Evolutionary conservation across 805 yeast species (phyloP).

Genomic region (Brettanomyces naardenensis): DNA sequence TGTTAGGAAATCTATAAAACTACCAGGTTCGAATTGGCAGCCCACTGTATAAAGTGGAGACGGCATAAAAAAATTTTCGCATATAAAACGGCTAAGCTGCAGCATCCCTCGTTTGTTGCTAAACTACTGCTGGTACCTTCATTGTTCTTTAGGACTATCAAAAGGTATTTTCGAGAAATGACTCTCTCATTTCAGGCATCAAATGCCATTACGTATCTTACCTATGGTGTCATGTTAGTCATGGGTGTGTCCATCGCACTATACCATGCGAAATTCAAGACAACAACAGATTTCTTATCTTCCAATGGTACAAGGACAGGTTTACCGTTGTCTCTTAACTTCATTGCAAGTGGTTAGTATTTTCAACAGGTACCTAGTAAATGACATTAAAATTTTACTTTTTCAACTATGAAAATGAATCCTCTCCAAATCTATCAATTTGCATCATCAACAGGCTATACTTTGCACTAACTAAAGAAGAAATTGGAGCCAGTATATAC

Average conservation of each 20-base stretch:
- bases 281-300: conserved; percentile 48
- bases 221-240: conserved; percentile 47
- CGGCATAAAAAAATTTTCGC: too few relatives aligned
- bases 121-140: too few relatives aligned
- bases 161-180: too few relatives aligned
- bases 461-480: neutral
- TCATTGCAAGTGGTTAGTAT: conserved; percentile 82
- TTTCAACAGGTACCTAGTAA: neutral
- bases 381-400: conserved; percentile 1
- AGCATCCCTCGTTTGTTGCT: too few relatives aligned
- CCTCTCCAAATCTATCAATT: too few relatives aligned
- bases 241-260: conserved; percentile 53
- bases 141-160: too few relatives aligned
- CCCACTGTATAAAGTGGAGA: too few relatives aligned
- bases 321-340: conserved; percentile 76
- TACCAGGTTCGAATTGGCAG: too few relatives aligned
- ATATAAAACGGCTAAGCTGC: too few relatives aligned
- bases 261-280: conserved; percentile 37
- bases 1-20: too few relatives aligned
- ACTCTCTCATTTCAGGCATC: conserved; percentile 39
- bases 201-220: conserved; percentile 55
- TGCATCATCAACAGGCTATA: too few relatives aligned
- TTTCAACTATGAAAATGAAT: conserved; percentile 1
- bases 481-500: neutral
- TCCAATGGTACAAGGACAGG: conserved; percentile 78